Evolutionary conservation across 768 basidiomycete species (phyloP).

Genomic region (Boletus fagicola): DNA sequence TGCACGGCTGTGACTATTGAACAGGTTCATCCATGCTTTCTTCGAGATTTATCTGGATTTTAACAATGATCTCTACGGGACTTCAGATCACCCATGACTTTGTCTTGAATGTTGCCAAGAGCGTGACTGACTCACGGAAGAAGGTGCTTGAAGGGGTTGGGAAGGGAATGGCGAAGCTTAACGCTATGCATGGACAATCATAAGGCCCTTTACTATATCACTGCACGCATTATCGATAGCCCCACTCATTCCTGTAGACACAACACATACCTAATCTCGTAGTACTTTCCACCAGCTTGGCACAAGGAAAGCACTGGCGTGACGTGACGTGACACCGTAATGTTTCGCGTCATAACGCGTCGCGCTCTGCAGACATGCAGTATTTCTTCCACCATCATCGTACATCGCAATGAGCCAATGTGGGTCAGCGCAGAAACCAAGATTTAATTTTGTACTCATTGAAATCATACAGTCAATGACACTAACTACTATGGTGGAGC

Average conservation of each 20-base stretch:
- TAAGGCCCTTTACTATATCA: slow-evolving; percentile 9
- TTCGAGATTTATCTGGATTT: neutral
- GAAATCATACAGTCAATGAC: slow-evolving; percentile 20
- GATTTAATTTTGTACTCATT: slow-evolving; percentile 4
- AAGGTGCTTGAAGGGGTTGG: slow-evolving; percentile 69
- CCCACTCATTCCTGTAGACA: slow-evolving; percentile 30
- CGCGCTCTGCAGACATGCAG: neutral
- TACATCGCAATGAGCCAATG: slow-evolving; percentile 44
- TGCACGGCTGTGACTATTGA: slow-evolving; percentile 43
- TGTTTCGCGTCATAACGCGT: slow-evolving; percentile 30
- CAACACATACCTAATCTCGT: slow-evolving; percentile 4
- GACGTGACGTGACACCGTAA: slow-evolving; percentile 22
- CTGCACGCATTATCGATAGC: slow-evolving; percentile 13
- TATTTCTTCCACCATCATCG: neutral
- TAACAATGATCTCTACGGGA: neutral
- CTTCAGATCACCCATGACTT: slow-evolving; percentile 66
- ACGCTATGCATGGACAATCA: slow-evolving; percentile 37
- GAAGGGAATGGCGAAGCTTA: slow-evolving; percentile 63
- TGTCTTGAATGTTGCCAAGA: slow-evolving; percentile 59
- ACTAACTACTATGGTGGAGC: slow-evolving; percentile 45
- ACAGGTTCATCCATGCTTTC: slow-evolving; percentile 30
- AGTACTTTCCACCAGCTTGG: neutral
- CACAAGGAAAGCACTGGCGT: neutral
- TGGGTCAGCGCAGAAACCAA: slow-evolving; percentile 17
- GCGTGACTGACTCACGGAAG: slow-evolving; percentile 64